Conservation (phyloP, 805 yeast genomes). For the Saccharomycopsis javanensis region DNA sequence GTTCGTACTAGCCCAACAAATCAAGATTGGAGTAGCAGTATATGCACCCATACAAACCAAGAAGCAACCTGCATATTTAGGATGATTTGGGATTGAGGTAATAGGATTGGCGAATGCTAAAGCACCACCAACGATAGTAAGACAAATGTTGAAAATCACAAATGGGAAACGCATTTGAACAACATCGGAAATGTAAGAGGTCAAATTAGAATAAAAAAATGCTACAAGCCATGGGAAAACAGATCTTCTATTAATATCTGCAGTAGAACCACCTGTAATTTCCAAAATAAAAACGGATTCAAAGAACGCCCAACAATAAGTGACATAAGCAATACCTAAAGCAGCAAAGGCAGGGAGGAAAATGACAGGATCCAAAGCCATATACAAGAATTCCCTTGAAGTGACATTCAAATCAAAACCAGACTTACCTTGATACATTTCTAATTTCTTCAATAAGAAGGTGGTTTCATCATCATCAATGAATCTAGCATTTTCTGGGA, state of each 20-base stretch:
- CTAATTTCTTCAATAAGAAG: constrained; percentile 51
- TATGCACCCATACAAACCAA: constrained; percentile 44
- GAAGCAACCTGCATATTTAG: constrained; percentile 56
- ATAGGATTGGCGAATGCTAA: constrained; percentile 37
- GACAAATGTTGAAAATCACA: constrained; percentile 26
- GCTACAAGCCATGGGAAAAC: constrained; percentile 18
- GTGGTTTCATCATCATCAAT: constrained; percentile 40
- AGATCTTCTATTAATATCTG: constrained; percentile 15
- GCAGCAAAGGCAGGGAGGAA: constrained; percentile 13
- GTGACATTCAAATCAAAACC: constrained; percentile 40
- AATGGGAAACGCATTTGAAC: constrained; percentile 36
- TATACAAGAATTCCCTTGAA: constrained; percentile 33
- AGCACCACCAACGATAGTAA: constrained; percentile 46
- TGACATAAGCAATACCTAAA: constrained; percentile 15
- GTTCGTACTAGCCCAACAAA: constrained; percentile 43
- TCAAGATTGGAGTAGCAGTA: constrained; percentile 55
- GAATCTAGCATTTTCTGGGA: constrained; percentile 60
- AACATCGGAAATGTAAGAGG: constrained; percentile 30
- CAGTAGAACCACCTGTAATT: constrained; percentile 7
- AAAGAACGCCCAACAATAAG: constrained; percentile 18
- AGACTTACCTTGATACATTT: constrained; percentile 41
- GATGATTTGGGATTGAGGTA: constrained; percentile 21
- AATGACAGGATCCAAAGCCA: constrained; percentile 28
- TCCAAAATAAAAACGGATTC: constrained; percentile 13
- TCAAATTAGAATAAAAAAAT: constrained; percentile 11